Evolutionary conservation across 2,329 filamentous ascomycete genomes (phyloP), one percentile per base, ranked within the genome.

Genomic region (Davidsoniella virescens): DNA sequence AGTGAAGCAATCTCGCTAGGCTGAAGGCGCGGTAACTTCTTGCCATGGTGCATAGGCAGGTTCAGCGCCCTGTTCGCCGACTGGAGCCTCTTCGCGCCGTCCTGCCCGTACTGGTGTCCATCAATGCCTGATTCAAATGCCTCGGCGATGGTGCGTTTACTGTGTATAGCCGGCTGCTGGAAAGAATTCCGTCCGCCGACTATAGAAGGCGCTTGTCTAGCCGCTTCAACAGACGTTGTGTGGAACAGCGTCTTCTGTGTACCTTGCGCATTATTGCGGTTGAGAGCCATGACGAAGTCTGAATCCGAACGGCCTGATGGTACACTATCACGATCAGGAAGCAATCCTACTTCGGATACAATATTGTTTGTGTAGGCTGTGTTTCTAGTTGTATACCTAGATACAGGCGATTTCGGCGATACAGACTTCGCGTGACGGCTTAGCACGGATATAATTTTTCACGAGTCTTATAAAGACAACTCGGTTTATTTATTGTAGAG

Each of bases 1-100:
- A 65, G 52, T 14, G 65, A 57, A 23, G 67, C 60, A 55, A 82
- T 73, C 25, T 62, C 60, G 59, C 72, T 74, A 14, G 72, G 66
- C 40, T 57, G 59, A 36, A 71, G 52, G 39, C 57, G 55, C 38
- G 61, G 54, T 14, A 42, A 45, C 43, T 49, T 54, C 38, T 38
- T 38, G 5, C 16, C 8, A n/a, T 29, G 39, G 25, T 50, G 29
- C 8, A 39, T 38, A 12, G 44, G 44, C 20, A 53, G 26, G 16
- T 38, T 41, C 17, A 12, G 33, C 9, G 52, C 23, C 25, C 29
- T 43, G 12, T 16, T 25, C 29, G 16, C 17, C 18, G 41, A 23
- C 5, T 14, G 33, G 9, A 25, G 17, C 14, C 43, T 36, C 8
- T 52, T 52, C 25, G 18, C 25, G 10, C 42, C 46, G 20, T 47